Base-by-base conservation (phyloP, 2,329 filamentous ascomycete genomes). In the Camillea tinctor region DNA sequence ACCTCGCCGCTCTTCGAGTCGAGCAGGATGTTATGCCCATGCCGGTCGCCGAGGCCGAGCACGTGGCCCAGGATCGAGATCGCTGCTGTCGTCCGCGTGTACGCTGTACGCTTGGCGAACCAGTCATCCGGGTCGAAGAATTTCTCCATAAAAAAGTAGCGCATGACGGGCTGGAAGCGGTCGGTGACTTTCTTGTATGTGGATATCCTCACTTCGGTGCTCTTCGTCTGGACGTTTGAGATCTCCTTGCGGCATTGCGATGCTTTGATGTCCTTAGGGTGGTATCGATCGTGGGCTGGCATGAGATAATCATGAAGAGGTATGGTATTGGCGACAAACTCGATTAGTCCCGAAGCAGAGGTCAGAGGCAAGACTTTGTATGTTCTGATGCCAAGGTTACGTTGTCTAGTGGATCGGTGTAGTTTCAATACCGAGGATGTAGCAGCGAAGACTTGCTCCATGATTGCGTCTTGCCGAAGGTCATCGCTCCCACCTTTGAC, bases 361-460 rank as follows among this genome's bases (percentile, higher is more conserved):
- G 92, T 96, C 50, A 99, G 80, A 0, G 95, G 95, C 2, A 99
- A 81, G 6, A 99, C 95, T 76, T 97, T 97, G 82, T 99, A 99
- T 0, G 95, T 98, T 60, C 96, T 85, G 71, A 99, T 96, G 8
- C 90, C 91, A 11, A 99, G 81, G 64, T 91, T 91, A 5, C 95
- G 89, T 71, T 97, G 93, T 48, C 93, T 89, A 2, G 95, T 97
- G 13, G 88, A 85, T 58, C 92, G 88, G 74, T 98, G 93, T 54
- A 91, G 88, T 72, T 91, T 91, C 23, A 99, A 81, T 21, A 99
- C 85, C 55, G 91, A 91, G 60, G 93, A 98, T 21, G 97, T 95
- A 75, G 96, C 93, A 60, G 93, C 92, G 73, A 99, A 99, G 1
- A 99, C 95, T 76, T 99, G 95, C 75, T 99, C 96, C 96, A 99